Evolutionary conservation across 2,329 filamentous ascomycete genomes (phyloP).

Genomic region (Parafenestella ontariensis): DNA sequence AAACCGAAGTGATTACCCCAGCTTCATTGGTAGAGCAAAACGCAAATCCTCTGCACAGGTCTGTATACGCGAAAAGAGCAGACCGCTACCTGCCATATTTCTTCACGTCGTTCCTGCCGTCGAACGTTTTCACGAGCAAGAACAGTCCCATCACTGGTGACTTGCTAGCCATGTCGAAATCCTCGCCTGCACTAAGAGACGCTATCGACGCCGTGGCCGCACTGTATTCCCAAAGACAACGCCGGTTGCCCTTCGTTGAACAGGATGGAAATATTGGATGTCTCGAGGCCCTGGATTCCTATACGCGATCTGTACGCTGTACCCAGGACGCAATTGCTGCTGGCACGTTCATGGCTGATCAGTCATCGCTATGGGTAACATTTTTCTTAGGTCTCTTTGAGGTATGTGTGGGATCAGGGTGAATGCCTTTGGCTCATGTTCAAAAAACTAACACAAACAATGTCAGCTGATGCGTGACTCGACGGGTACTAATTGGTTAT

Average conservation of each 20-base stretch:
- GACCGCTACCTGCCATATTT: conserved; percentile 28
- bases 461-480: conserved; percentile 36
- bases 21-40: neutral
- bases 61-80: neutral
- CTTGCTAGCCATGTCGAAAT: conserved; percentile 15
- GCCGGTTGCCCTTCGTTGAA: neutral
- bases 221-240: conserved; percentile 16
- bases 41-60: neutral
- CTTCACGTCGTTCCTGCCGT: conserved; percentile 28
- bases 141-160: conserved; percentile 11
- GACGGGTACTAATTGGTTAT: conserved; percentile 34
- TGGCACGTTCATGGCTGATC: conserved; percentile 15
- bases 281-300: conserved; percentile 23
- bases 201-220: conserved; percentile 28
- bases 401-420: conserved; percentile 11
- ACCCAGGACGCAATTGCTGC: conserved; percentile 20
- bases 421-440: neutral
- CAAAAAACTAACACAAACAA: neutral
- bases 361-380: conserved; percentile 34
- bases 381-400: conserved; percentile 36
- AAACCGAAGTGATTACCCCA: neutral
- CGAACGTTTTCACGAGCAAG: conserved; percentile 25
- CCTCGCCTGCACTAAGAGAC: conserved; percentile 23
- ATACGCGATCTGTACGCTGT: conserved; percentile 22
- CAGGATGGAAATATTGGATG: neutral